Conservation (phyloP, 495 filamentous ascomycete species). For the Penicillium parvum region DNA sequence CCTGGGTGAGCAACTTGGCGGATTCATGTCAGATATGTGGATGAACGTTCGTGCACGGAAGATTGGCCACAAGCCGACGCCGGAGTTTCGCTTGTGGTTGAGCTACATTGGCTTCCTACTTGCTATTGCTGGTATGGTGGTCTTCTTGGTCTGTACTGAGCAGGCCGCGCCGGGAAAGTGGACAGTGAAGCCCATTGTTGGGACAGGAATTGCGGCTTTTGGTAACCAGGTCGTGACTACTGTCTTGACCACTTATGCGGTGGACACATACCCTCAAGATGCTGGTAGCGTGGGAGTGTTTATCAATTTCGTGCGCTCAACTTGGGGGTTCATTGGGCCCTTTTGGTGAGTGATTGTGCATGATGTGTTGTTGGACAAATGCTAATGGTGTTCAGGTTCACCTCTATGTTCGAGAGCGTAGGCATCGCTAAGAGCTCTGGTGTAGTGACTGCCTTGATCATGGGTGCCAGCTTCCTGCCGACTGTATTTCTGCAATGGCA, state of each 20-base stretch:
- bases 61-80: conserved; percentile 29
- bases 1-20: conserved; percentile 53
- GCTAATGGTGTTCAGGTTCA: conserved; percentile 32
- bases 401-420: conserved; percentile 46
- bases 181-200: conserved; percentile 47
- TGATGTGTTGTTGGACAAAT: background rate
- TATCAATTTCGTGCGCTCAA: conserved; percentile 52
- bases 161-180: conserved; percentile 37
- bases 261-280: conserved; percentile 50
- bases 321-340: conserved; percentile 56
- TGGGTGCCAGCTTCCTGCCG: conserved; percentile 43
- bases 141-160: conserved; percentile 48
- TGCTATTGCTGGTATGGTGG: conserved; percentile 44
- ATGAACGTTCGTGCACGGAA: conserved; percentile 38
- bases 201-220: conserved; percentile 47
- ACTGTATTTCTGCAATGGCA: conserved; percentile 37
- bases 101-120: conserved; percentile 47
- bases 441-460: conserved; percentile 36
- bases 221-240: conserved; percentile 58
- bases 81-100: conserved; percentile 51
- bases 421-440: conserved; percentile 44
- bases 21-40: conserved; percentile 48
- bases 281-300: conserved; percentile 52
- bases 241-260: conserved; percentile 52
- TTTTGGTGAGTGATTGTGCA: conserved; percentile 42